Conservation (phyloP, 176 grass and related monocot genomes). For the Miscanthus lutarioriparius region DNA sequence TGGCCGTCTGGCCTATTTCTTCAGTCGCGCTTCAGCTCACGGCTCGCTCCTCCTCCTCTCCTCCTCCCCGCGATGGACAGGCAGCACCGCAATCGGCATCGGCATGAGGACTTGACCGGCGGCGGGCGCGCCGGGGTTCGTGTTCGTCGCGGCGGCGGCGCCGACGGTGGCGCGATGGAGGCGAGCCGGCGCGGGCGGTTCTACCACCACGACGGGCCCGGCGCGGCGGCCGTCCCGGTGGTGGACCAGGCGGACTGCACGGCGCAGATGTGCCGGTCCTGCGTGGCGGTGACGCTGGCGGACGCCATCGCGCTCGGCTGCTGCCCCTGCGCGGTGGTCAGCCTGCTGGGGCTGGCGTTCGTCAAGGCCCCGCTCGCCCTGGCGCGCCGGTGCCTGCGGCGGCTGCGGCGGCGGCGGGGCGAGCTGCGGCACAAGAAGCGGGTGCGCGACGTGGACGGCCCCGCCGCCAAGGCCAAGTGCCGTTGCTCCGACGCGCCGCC, state of each 20-base stretch:
- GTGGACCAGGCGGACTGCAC: conserved; percentile 70
- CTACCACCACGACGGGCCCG: not conserved
- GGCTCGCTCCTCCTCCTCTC: not conserved
- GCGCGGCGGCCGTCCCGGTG: conserved; percentile 6
- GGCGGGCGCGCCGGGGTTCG: not conserved
- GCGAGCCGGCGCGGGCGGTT: conserved; percentile 32
- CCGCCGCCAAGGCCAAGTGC: conserved; percentile 20
- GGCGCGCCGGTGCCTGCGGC: conserved; percentile 50
- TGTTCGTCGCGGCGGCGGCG: not conserved
- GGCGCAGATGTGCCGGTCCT: conserved; percentile 67
- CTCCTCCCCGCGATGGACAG: conserved; percentile 30
- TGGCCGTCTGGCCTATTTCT: conserved; percentile 2
- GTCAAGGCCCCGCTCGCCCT: conserved; percentile 62
- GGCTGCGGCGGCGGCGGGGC: conserved; percentile 32
- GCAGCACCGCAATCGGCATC: not conserved
- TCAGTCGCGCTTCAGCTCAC: not conserved
- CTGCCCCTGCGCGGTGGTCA: conserved; percentile 81
- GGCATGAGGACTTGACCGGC: conserved; percentile 19
- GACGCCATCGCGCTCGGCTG: conserved; percentile 83
- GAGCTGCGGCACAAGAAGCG: conserved; percentile 47
- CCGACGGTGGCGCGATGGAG: not conserved
- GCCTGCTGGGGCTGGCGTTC: conserved; percentile 62
- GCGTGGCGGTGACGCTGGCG: conserved; percentile 68
- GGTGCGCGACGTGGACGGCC: conserved; percentile 38
- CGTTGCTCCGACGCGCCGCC: not conserved